Base-by-base conservation (phyloP, 176 grass and related monocot genomes). In the Ampelocalamus luodianensis region DNA sequence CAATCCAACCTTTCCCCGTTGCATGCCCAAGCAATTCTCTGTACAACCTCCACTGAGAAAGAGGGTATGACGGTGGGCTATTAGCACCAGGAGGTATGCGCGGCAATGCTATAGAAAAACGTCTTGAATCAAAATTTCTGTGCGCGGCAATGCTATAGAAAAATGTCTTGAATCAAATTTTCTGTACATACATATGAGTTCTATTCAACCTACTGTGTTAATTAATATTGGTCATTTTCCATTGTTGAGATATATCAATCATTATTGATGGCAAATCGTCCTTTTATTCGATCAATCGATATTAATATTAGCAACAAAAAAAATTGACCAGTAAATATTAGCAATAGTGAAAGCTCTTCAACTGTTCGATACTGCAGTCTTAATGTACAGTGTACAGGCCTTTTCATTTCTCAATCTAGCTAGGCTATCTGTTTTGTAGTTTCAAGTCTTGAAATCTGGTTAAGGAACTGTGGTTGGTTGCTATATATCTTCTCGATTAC, bases 21-120 rank as follows among this genome's bases (percentile, higher is more conserved):
- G 38, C 89, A 76, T 29, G 83, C 79, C 56, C 72, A 85, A 45
- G 88, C 82, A 90, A 85, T 90, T 68, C 59, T 93, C 64, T 90
- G 66, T 69, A 61, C 13, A 23, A 60, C 48, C 3, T 40, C 29
- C 29, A 29, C 29, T 29, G 29, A 29, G 29, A 29, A 29, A 29
- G 29, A 29, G 29, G 29, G 29, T 29, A 29, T 29, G 29, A 29
- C 29, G 39, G 7, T 40, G 39, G 6, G 39, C 38, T 40, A 40
- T 59, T 90, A 85, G 69, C 45, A 23, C 49, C 26, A 65, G 50
- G 32, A 81, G 34, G 89, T 82, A 53, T 73, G 38, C 70, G 49
- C 26, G 29, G 29, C 29, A 29, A 29, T 29, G 29, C 29, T 29
- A 29, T 29, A 29, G 29, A 29, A 29, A 29, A 29, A 6, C 0